Evolutionary conservation across 2,329 filamentous ascomycete species (phyloP).

Genomic region (Rhynchosporium secalis): DNA sequence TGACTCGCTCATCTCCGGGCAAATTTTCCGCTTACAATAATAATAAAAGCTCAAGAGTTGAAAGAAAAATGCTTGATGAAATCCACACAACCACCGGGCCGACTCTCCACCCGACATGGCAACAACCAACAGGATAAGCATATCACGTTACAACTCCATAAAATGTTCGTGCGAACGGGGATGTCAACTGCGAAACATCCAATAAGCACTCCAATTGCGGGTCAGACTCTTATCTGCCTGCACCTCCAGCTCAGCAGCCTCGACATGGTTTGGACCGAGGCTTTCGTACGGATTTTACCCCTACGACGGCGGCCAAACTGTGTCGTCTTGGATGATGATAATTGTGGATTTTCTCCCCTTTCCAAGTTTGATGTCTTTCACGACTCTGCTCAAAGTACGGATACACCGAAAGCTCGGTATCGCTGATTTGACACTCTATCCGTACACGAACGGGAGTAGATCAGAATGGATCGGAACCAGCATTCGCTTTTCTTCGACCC

Average conservation of each 20-base stretch:
- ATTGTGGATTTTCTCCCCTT: too few relatives aligned
- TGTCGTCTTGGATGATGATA: background rate
- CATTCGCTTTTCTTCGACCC: background rate
- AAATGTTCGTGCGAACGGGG: background rate
- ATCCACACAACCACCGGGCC: background rate
- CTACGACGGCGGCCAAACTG: background rate
- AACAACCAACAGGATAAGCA: background rate
- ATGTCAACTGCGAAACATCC: background rate
- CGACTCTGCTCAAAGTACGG: too few relatives aligned
- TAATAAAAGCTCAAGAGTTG: too few relatives aligned
- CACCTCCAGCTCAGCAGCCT: conserved; percentile 3
- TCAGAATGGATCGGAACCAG: background rate
- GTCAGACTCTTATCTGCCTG: conserved; percentile 2
- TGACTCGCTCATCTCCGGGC: too few relatives aligned
- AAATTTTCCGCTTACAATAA: too few relatives aligned
- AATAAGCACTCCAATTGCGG: background rate
- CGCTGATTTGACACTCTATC: background rate
- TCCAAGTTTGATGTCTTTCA: too few relatives aligned
- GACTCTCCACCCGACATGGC: background rate
- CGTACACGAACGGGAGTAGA: background rate
- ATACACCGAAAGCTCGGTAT: background rate
- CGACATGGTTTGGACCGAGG: background rate
- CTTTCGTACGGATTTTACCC: background rate
- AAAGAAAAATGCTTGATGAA: too few relatives aligned
- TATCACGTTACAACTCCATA: background rate